Evolutionary conservation across 768 basidiomycete genomes (phyloP).

Genomic region (Rhodosporidiobolus odoratus): DNA sequence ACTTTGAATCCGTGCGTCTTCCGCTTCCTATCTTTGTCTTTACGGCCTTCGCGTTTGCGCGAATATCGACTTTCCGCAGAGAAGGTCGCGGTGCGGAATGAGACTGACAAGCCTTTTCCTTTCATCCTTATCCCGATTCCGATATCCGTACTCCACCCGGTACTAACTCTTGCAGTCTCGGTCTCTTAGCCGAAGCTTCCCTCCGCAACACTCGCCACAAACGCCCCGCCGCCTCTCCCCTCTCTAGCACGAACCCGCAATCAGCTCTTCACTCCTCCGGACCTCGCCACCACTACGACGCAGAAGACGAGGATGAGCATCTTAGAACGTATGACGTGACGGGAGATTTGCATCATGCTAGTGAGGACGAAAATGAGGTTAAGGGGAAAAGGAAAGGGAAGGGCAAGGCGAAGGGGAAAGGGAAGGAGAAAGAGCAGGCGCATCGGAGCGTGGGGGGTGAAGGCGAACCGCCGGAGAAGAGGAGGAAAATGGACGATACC

Average conservation of each 20-base stretch:
- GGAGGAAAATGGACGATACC: not conserved
- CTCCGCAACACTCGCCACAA: conserved; percentile 39
- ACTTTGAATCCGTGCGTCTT: conserved; percentile 63
- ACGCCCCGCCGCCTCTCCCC: too few relatives aligned
- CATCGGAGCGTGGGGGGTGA: conserved; percentile 6
- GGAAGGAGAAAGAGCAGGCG: conserved; percentile 17
- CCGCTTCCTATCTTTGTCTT: not conserved
- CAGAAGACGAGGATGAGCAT: too few relatives aligned
- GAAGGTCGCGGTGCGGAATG: too few relatives aligned
- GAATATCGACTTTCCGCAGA: not conserved
- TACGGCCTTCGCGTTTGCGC: too few relatives aligned
- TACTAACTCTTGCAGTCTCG: too few relatives aligned
- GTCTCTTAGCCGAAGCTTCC: conserved; percentile 69
- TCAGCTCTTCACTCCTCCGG: too few relatives aligned
- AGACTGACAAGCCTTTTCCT: too few relatives aligned
- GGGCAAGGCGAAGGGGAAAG: conserved; percentile 26
- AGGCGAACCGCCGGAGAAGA: conserved; percentile 3
- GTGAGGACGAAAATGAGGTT: conserved; percentile 1
- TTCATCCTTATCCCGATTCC: not conserved
- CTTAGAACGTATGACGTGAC: conserved; percentile 29
- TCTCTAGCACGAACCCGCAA: too few relatives aligned
- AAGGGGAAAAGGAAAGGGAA: conserved; percentile 2
- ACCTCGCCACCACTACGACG: too few relatives aligned
- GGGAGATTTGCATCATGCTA: conserved; percentile 9
- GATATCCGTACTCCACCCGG: too few relatives aligned